A percentile compares a stretch with the other conserved stretches of the same genome.
Evolutionary conservation across 2,329 filamentous ascomycete genomes (phyloP).

Genomic region (Aspergillus tanneri): DNA sequence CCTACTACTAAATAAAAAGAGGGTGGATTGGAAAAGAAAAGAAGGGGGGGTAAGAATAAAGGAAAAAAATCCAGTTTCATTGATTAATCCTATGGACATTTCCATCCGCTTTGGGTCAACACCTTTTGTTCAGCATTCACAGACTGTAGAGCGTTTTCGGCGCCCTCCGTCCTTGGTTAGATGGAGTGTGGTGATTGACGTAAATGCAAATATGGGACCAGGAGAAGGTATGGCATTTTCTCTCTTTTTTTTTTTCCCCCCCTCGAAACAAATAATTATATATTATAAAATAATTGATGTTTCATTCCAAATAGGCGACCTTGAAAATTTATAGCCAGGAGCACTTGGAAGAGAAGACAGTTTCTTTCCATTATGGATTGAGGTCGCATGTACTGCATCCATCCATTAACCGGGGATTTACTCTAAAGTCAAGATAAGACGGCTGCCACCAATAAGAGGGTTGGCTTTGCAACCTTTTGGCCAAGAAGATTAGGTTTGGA

Average conservation of each 20-base stretch:
- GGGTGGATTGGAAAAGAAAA: no score
- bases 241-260: neutral
- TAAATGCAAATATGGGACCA: neutral
- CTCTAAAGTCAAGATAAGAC: constrained; percentile 32
- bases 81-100: neutral
- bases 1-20: no score
- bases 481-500: constrained; percentile 36
- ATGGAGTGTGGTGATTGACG: neutral
- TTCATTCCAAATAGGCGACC: neutral
- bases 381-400: no score
- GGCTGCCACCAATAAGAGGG: constrained; percentile 29
- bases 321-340: no score
- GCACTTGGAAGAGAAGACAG: no score
- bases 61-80: constrained; percentile 16
- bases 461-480: constrained; percentile 29
- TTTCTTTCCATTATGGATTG: no score
- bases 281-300: neutral
- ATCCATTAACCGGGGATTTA: constrained; percentile 13
- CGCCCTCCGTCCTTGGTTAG: constrained; percentile 14
- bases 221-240: neutral
- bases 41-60: constrained; percentile 11
- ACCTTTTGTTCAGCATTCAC: neutral
- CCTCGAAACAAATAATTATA: neutral
- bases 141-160: constrained; percentile 15
- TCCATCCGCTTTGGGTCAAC: constrained; percentile 13